These are phyloP conservation scores for Rhodotorula paludigena DNA, from an alignment of 768 basidiomycete species.

Conservation along the genomic window DNA sequence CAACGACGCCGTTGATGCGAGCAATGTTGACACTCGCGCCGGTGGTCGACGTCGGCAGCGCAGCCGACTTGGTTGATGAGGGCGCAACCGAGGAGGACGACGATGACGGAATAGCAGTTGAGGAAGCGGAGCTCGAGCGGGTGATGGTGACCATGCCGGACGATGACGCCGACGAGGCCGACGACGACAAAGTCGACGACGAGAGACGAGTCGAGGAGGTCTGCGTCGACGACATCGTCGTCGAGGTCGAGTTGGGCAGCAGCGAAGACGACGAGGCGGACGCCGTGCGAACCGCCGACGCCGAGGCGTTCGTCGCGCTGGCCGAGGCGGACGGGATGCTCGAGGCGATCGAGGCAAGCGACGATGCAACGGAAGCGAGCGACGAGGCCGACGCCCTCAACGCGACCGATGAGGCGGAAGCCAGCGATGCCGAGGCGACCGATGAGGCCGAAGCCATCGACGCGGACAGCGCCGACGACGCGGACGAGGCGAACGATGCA, in stretches of 20 bases:
- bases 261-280: not conserved
- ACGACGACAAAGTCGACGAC: not conserved
- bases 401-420: too few relatives aligned
- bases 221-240: not conserved
- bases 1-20: not conserved
- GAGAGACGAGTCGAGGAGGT: not conserved
- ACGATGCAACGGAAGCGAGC: too few relatives aligned
- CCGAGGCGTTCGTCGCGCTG: not conserved
- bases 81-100: not conserved
- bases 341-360: not conserved
- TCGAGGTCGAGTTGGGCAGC: not conserved
- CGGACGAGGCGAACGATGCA: too few relatives aligned
- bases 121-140: not conserved
- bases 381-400: too few relatives aligned
- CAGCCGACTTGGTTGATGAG: not conserved
- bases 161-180: not conserved
- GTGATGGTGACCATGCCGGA: slow-evolving; percentile 8
- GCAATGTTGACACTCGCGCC: slow-evolving; percentile 21
- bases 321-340: not conserved
- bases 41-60: not conserved
- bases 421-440: too few relatives aligned
- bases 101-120: not conserved
- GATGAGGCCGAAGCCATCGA: too few relatives aligned
- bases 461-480: too few relatives aligned
- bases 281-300: not conserved